Percentiles rank a stretch among this genome's conserved stretches.
Evolutionary conservation across 768 basidiomycete species (phyloP).

Genomic region (Boletus rex-veris): DNA sequence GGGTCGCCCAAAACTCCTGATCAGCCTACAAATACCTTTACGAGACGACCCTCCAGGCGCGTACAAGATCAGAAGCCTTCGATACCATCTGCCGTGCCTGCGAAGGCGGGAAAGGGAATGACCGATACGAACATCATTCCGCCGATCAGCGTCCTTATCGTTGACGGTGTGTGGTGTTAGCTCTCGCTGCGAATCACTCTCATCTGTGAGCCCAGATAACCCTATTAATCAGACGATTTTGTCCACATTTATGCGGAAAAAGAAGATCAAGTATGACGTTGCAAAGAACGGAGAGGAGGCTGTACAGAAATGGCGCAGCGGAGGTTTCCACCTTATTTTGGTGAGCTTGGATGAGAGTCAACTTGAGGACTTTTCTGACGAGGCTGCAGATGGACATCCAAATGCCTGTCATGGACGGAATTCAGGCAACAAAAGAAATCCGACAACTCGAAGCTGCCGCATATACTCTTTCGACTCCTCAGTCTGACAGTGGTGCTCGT

Average conservation of each 20-base stretch:
- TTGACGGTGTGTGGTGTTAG: constrained; percentile 69
- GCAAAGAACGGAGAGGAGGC: constrained; percentile 96
- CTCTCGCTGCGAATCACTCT: constrained; percentile 7
- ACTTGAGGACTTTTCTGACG: constrained; percentile 10
- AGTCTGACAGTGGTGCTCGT: constrained; percentile 42
- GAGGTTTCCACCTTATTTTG: constrained; percentile 92
- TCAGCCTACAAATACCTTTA: constrained; percentile 19
- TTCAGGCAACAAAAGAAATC: constrained; percentile 95
- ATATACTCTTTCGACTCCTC: constrained; percentile 67
- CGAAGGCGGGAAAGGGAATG: constrained; percentile 50
- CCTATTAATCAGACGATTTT: constrained; percentile 98
- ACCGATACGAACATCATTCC: constrained; percentile 78
- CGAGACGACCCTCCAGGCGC: constrained; percentile 33
- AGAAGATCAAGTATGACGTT: constrained; percentile 91
- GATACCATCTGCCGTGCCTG: constrained; percentile 26
- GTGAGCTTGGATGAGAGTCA: constrained; percentile 44
- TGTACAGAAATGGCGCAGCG: constrained; percentile 90
- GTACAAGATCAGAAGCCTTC: constrained; percentile 28
- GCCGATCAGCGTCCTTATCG: constrained; percentile 96
- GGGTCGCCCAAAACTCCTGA: constrained; percentile 30
- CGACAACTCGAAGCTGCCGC: constrained; percentile 76
- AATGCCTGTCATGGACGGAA: constrained; percentile 99
- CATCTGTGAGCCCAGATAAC: constrained; percentile 64
- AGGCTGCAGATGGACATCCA: constrained; percentile 93
- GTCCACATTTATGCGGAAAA: constrained; percentile 95